Percentiles rank a stretch among this genome's conserved stretches.
Evolutionary conservation across 1,284 basidiomycete genomes (phyloP).

Genomic region (Gymnopus androsaceus): DNA sequence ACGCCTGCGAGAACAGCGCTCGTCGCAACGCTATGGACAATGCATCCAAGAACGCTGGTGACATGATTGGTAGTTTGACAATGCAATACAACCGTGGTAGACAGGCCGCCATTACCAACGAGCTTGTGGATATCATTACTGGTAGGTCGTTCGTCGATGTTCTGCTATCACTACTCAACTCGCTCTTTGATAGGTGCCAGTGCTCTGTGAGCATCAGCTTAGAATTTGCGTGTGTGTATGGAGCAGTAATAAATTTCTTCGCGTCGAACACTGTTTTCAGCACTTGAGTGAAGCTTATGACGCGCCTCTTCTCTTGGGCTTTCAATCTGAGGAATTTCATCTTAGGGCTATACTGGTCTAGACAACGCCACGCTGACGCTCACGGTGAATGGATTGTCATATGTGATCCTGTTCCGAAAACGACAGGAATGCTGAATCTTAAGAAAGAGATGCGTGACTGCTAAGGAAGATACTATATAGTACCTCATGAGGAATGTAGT

Average conservation of each 20-base stretch:
- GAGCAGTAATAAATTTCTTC: neutral
- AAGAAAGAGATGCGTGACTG: too few species aligned
- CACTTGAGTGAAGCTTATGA: too few species aligned
- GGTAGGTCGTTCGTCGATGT: conserved; percentile 49
- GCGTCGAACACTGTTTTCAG: too few species aligned
- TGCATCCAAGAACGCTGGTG: conserved; percentile 96
- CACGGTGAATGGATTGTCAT: too few species aligned
- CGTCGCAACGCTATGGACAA: conserved; percentile 99
- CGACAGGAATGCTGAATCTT: too few species aligned
- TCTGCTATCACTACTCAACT: neutral
- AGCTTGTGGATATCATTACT: conserved; percentile 93
- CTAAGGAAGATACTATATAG: too few species aligned
- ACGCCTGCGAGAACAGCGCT: conserved; percentile 92
- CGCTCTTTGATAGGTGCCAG: conserved; percentile 37
- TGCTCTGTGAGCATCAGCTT: conserved; percentile 38
- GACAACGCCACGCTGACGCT: too few species aligned
- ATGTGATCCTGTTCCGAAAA: too few species aligned
- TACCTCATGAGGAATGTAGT: too few species aligned
- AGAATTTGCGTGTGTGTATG: neutral
- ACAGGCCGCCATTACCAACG: conserved; percentile 97
- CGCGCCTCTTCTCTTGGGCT: too few species aligned
- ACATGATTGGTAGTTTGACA: conserved; percentile 86
- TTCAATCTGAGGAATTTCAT: too few species aligned
- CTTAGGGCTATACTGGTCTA: too few species aligned
- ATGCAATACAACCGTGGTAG: conserved; percentile 99